These are phyloP conservation scores for Ceratocystis papillata DNA, from an alignment of 2,329 filamentous ascomycete species.

Conservation along the genomic window DNA sequence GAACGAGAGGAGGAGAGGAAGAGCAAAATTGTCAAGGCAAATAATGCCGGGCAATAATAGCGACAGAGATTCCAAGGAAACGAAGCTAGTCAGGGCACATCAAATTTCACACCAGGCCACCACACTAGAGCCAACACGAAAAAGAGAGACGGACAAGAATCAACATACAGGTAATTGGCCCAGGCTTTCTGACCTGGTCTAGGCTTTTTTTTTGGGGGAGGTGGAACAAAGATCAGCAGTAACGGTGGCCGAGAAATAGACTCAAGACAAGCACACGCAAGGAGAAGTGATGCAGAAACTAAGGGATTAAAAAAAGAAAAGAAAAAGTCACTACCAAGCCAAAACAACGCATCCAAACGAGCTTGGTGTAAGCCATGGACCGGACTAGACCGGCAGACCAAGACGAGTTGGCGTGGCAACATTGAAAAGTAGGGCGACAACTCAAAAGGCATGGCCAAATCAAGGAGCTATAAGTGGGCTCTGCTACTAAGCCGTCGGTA, in stretches of 20 bases:
- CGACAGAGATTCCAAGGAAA: background rate
- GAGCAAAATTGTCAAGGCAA: background rate
- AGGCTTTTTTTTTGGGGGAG: background rate
- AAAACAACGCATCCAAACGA: background rate
- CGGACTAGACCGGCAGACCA: background rate
- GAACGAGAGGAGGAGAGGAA: background rate
- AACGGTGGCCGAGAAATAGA: background rate
- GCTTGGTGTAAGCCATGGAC: background rate
- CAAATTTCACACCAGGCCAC: conserved; percentile 4
- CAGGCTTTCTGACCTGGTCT: background rate
- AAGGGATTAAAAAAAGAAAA: background rate
- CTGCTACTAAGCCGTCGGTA: too few relatives aligned
- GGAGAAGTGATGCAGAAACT: background rate
- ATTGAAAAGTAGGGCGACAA: background rate
- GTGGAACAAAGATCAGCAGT: background rate
- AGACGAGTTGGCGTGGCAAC: conserved; percentile 6
- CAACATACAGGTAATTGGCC: background rate
- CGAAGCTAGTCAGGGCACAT: conserved; percentile 12
- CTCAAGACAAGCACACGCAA: background rate
- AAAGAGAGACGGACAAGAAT: background rate
- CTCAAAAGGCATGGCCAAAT: background rate
- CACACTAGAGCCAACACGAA: background rate
- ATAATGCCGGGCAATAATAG: background rate
- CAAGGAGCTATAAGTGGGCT: too few relatives aligned
- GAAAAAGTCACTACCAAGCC: background rate